Conservation (phyloP, 768 basidiomycete species). For the Panus rudis region DNA sequence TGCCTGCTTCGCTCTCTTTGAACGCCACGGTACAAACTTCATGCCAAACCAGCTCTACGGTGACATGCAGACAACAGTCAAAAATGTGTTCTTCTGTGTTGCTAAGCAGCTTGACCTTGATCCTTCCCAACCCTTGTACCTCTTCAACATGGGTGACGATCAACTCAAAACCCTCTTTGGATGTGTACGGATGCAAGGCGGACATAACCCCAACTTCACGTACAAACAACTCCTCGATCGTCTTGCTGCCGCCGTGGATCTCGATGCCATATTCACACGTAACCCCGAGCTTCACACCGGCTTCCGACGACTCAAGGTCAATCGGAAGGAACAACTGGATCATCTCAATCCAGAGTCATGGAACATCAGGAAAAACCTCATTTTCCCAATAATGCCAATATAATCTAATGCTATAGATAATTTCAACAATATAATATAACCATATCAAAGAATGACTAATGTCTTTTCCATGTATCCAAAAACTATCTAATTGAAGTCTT, state of each 20-base stretch:
- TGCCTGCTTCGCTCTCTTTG: constrained; percentile 7
- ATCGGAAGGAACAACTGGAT: constrained; percentile 15
- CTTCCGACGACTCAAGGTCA: constrained; percentile 16
- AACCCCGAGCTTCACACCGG: constrained; percentile 16
- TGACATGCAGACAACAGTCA: constrained; percentile 12
- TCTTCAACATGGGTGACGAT: constrained; percentile 10
- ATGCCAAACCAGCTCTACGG: constrained; percentile 13
- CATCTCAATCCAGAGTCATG: constrained; percentile 22
- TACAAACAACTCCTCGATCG: constrained; percentile 11
- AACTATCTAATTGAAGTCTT: too few relatives aligned
- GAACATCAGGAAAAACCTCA: too few relatives aligned
- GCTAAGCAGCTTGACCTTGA: constrained; percentile 11
- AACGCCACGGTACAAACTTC: constrained; percentile 1
- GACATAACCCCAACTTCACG: constrained; percentile 11
- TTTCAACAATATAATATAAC: too few relatives aligned
- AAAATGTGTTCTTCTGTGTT: constrained; percentile 16
- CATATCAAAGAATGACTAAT: too few relatives aligned
- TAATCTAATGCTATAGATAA: too few relatives aligned
- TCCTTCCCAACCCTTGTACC: constrained; percentile 3
- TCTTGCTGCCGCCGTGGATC: constrained; percentile 14
- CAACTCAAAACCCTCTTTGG: constrained; percentile 11
- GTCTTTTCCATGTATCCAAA: too few relatives aligned
- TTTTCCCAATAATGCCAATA: too few relatives aligned
- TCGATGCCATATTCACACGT: constrained; percentile 13
- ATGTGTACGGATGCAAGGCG: constrained; percentile 4